Conservation (phyloP, 2,329 filamentous ascomycete species). For the Phialophora tarda region DNA sequence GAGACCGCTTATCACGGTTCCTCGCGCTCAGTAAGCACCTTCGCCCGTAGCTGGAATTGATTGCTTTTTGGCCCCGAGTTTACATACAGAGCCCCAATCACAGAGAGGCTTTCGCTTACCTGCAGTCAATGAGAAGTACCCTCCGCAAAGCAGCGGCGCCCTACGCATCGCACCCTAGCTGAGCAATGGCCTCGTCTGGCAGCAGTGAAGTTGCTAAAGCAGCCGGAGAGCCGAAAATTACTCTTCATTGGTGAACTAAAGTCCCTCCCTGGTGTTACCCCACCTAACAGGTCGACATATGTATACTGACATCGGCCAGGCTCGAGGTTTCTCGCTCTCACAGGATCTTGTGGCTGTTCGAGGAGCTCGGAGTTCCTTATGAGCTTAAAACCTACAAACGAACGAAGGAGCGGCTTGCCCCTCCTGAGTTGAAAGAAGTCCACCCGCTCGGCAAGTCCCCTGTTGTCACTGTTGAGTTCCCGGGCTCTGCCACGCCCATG, state of each 20-base stretch:
- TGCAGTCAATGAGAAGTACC: neutral
- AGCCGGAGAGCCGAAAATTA: conserved; percentile 55
- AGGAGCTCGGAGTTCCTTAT: conserved; percentile 80
- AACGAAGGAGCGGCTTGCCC: conserved; percentile 67
- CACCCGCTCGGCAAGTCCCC: conserved; percentile 90
- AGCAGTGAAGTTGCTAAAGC: neutral
- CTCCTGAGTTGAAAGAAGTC: conserved; percentile 74
- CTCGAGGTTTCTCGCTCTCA: conserved; percentile 82
- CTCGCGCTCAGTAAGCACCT: neutral
- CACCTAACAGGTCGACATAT: neutral
- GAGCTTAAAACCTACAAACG: conserved; percentile 81
- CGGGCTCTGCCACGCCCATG: conserved; percentile 54
- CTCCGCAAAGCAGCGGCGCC: neutral
- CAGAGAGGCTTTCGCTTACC: neutral
- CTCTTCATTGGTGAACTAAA: conserved; percentile 64
- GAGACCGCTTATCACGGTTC: neutral
- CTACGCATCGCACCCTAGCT: neutral
- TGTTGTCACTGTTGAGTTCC: conserved; percentile 68
- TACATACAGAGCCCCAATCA: neutral
- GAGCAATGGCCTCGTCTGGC: conserved; percentile 16
- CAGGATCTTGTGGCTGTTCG: conserved; percentile 82
- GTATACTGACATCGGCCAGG: conserved; percentile 56
- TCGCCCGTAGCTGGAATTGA: neutral
- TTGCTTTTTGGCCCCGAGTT: neutral
- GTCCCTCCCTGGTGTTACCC: neutral